Conservation (phyloP, 139 green algal species). For the Micromonas commoda region DNA sequence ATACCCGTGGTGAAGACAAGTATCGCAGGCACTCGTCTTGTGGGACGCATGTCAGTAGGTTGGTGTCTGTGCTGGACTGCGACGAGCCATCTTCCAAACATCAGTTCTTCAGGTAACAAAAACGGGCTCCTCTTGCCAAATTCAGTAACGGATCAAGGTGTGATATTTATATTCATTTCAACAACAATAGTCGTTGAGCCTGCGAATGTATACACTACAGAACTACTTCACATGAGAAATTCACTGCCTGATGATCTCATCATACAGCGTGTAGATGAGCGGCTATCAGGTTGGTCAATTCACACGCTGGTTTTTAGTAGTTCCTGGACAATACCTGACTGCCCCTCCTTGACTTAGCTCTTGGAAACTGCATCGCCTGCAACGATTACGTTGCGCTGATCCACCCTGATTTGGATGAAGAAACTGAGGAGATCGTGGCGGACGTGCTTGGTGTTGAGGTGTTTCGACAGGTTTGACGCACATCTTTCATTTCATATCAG, state of each 20-base stretch:
- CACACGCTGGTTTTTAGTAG: background rate
- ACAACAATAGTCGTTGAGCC: background rate
- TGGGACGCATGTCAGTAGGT: constrained; percentile 70
- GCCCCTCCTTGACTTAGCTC: constrained; percentile 41
- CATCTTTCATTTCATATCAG: background rate
- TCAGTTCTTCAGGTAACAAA: constrained; percentile 70
- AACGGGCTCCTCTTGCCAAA: constrained; percentile 96
- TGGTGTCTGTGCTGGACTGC: background rate
- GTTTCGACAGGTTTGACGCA: constrained; percentile 58
- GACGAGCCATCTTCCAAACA: background rate
- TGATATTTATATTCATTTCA: constrained; percentile 21
- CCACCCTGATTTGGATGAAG: constrained; percentile 92
- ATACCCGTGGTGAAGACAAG: constrained; percentile 93
- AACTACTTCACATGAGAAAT: constrained; percentile 96
- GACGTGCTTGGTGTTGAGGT: constrained; percentile 98
- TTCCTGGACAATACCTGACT: background rate
- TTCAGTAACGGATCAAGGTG: constrained; percentile 86
- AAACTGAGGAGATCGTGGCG: constrained; percentile 84
- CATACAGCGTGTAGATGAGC: constrained; percentile 94
- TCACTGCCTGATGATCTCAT: constrained; percentile 92
- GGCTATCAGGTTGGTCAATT: constrained; percentile 58
- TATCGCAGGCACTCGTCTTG: constrained; percentile 86
- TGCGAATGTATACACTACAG: constrained; percentile 39
- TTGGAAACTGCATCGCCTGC: constrained; percentile 96
- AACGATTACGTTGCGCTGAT: constrained; percentile 98